phyloP scores from a whole-genome alignment of 257 asterid species.

The Nyctanthes arbortristis region DNA sequence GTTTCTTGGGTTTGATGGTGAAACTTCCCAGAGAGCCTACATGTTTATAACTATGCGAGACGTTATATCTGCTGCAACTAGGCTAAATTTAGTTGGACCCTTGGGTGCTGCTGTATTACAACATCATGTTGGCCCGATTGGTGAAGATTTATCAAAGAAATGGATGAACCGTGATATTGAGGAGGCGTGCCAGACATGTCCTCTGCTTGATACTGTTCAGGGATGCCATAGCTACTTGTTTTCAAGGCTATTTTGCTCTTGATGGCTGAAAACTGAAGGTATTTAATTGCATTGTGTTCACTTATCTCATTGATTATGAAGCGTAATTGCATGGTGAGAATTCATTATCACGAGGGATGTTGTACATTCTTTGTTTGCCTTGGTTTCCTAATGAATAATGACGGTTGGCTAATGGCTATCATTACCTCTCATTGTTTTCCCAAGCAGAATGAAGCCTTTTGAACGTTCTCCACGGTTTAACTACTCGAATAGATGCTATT shows the following conservation, averaged over 20 bases:
- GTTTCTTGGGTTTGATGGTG: constrained; percentile 62
- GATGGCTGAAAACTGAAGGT: constrained; percentile 18
- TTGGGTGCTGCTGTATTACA: constrained; percentile 83
- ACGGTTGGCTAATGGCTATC: no score
- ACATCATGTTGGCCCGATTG: constrained; percentile 58
- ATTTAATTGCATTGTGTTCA: neutral
- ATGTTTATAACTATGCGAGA: constrained; percentile 90
- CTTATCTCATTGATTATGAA: no score
- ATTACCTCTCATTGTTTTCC: no score
- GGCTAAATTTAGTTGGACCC: constrained; percentile 88
- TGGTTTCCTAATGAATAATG: no score
- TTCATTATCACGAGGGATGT: no score
- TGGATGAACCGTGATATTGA: constrained; percentile 81
- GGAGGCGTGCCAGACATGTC: constrained; percentile 91
- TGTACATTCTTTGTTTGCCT: no score
- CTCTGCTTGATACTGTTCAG: constrained; percentile 83
- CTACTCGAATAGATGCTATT: no score
- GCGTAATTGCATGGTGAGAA: neutral
- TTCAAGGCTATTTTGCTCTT: constrained; percentile 91
- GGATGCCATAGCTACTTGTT: constrained; percentile 96
- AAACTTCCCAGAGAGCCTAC: constrained; percentile 70
- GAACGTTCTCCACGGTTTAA: no score
- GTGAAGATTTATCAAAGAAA: constrained; percentile 60
- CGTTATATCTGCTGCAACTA: constrained; percentile 84
- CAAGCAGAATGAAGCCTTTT: no score